A percentile compares a stretch with the other conserved stretches of the same genome.
These are phyloP conservation scores for Ceratocystis colombiana DNA, from an alignment of 2,329 filamentous ascomycete species.

Conservation along the genomic window DNA sequence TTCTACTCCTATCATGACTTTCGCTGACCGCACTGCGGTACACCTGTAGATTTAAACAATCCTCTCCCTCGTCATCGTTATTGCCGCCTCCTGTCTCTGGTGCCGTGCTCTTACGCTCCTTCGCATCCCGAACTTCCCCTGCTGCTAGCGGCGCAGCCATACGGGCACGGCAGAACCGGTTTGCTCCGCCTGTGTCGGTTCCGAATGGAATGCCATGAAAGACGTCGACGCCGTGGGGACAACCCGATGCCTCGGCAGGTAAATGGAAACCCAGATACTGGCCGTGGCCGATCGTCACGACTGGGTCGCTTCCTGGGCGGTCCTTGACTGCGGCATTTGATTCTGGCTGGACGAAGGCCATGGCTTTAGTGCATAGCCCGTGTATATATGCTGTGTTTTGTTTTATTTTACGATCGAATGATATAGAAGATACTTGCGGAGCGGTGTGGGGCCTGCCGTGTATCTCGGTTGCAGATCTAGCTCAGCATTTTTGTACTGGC, in stretches of 20 bases:
- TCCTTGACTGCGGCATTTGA: not conserved
- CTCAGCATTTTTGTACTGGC: too few relatives aligned
- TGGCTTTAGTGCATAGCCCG: too few relatives aligned
- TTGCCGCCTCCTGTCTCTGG: constrained; percentile 28
- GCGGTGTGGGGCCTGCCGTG: too few relatives aligned
- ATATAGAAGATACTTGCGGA: too few relatives aligned
- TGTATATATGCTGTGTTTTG: too few relatives aligned
- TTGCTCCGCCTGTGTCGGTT: constrained; percentile 34
- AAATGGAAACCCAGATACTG: not conserved
- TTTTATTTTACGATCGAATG: too few relatives aligned
- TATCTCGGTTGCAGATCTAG: too few relatives aligned
- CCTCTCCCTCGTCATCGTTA: constrained; percentile 33
- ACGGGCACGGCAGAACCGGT: constrained; percentile 39
- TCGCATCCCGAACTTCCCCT: not conserved
- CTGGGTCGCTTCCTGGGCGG: not conserved
- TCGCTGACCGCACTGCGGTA: constrained; percentile 32
- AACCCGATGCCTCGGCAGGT: not conserved
- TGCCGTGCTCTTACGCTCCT: constrained; percentile 24
- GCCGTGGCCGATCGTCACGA: constrained; percentile 1
- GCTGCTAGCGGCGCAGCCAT: constrained; percentile 24
- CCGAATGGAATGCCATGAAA: constrained; percentile 45
- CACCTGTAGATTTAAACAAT: constrained; percentile 46
- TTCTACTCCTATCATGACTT: constrained; percentile 24
- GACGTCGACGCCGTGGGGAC: constrained; percentile 37
- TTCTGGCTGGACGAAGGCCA: too few relatives aligned